These are phyloP conservation scores for Rhododendron vialii DNA, from an alignment of 148 eudicot genomes.

Conservation along the genomic window DNA sequence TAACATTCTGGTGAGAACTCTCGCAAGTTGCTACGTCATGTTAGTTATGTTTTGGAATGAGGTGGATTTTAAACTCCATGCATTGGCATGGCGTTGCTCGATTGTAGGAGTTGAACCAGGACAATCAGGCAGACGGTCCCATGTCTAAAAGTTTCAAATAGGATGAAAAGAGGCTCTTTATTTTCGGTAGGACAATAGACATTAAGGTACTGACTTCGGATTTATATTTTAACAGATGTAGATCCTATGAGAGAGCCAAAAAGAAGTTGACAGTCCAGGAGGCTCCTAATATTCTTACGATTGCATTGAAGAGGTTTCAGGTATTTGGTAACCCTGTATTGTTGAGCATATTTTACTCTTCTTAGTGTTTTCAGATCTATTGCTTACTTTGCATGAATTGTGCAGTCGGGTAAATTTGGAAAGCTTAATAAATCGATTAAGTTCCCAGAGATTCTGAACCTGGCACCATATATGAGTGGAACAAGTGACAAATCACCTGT, in stretches of 20 bases:
- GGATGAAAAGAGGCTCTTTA: background rate
- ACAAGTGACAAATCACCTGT: conserved; percentile 61
- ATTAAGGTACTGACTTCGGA: background rate
- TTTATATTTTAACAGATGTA: conserved; percentile 41
- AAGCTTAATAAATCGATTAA: conserved; percentile 73
- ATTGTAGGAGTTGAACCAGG: background rate
- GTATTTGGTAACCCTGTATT: conserved; percentile 20
- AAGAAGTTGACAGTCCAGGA: conserved; percentile 69
- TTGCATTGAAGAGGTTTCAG: conserved; percentile 81
- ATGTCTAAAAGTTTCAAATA: background rate
- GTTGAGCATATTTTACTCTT: background rate
- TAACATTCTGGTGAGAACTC: background rate
- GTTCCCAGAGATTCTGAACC: conserved; percentile 68
- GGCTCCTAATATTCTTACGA: conserved; percentile 85
- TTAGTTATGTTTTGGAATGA: background rate
- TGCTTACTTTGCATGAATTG: conserved; percentile 11
- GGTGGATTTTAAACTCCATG: background rate
- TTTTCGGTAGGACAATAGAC: background rate
- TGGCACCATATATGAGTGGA: conserved; percentile 77
- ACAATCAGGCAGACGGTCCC: no score
- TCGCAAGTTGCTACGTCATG: background rate
- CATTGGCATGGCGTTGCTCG: background rate
- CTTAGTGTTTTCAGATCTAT: background rate
- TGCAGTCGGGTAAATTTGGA: conserved; percentile 77
- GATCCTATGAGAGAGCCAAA: conserved; percentile 78